Evolutionary conservation across 192 early-diverging fungal genomes (phyloP).

Genomic region (Entomortierella chlamydospora): DNA sequence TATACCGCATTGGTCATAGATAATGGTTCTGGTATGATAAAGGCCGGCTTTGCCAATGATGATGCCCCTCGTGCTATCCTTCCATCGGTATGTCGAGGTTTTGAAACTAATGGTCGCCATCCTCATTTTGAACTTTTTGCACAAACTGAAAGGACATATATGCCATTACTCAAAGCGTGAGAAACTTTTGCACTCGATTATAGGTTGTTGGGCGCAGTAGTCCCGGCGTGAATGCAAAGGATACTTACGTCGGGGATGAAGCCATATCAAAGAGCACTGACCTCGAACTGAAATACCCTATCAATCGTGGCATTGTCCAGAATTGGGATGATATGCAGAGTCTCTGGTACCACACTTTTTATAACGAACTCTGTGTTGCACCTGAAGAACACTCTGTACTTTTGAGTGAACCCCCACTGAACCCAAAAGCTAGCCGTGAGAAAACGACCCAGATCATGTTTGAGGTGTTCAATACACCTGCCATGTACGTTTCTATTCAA

Average conservation of each 20-base stretch:
- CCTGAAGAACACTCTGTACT: conserved; percentile 98
- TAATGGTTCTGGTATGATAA: too few species aligned
- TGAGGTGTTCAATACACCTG: conserved; percentile 96
- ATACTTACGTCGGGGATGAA: conserved; percentile 91
- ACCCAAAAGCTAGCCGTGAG: conserved; percentile 98
- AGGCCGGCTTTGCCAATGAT: too few species aligned
- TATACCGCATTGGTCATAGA: too few species aligned
- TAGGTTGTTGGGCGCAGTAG: conserved; percentile 89
- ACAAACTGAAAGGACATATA: too few species aligned
- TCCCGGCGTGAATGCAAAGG: conserved; percentile 67
- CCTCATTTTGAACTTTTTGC: too few species aligned
- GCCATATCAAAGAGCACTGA: conserved; percentile 91
- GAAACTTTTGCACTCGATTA: too few species aligned
- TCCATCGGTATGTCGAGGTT: conserved; percentile 42
- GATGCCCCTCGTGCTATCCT: conserved; percentile 87
- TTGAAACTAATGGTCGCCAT: too few species aligned
- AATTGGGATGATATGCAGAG: conserved; percentile 97
- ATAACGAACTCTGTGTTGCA: conserved; percentile 97
- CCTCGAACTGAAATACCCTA: conserved; percentile 87
- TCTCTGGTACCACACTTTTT: conserved; percentile 97
- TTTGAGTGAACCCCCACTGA: conserved; percentile 95
- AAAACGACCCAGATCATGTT: conserved; percentile 99
- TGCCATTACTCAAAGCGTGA: too few species aligned
- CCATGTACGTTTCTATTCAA: conserved; percentile 96
- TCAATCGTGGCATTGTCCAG: conserved; percentile 91